Evolutionary conservation across 805 yeast species (phyloP).

Genomic region (Lachancea lanzarotensis): DNA sequence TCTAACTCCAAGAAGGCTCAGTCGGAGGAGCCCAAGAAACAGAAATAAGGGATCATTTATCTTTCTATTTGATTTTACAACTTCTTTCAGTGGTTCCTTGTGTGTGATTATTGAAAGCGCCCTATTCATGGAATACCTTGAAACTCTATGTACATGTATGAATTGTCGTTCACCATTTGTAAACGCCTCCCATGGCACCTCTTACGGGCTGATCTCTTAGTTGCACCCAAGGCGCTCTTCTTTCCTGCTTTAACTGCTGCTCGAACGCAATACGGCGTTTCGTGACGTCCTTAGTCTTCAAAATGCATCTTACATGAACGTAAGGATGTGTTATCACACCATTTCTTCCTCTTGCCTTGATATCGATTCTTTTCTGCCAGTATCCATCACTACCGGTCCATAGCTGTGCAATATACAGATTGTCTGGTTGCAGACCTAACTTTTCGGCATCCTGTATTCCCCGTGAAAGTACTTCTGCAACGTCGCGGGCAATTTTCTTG

Average conservation of each 20-base stretch:
- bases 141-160: conserved; percentile 8
- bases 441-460: conserved; percentile 65
- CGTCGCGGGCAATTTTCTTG: conserved; percentile 71
- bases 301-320: conserved; percentile 73
- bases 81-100: too few relatives aligned
- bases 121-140: too few relatives aligned
- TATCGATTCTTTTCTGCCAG: conserved; percentile 64
- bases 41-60: conserved; percentile 3
- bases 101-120: not conserved
- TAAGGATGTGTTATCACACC: conserved; percentile 73
- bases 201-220: conserved; percentile 41
- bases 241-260: conserved; percentile 39
- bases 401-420: conserved; percentile 65
- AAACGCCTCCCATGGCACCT: conserved; percentile 45
- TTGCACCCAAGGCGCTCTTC: conserved; percentile 48
- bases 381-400: conserved; percentile 91
- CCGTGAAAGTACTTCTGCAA: conserved; percentile 64
- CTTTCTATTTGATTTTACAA: not conserved
- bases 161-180: conserved; percentile 41
- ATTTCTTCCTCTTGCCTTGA: conserved; percentile 84
- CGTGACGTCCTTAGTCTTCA: conserved; percentile 59
- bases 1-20: conserved; percentile 8
- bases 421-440: conserved; percentile 52
- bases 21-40: conserved; percentile 11
- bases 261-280: conserved; percentile 56